phyloP scores from a whole-genome alignment of 768 basidiomycete species.

The Hortiboletus flavorubellus region DNA sequence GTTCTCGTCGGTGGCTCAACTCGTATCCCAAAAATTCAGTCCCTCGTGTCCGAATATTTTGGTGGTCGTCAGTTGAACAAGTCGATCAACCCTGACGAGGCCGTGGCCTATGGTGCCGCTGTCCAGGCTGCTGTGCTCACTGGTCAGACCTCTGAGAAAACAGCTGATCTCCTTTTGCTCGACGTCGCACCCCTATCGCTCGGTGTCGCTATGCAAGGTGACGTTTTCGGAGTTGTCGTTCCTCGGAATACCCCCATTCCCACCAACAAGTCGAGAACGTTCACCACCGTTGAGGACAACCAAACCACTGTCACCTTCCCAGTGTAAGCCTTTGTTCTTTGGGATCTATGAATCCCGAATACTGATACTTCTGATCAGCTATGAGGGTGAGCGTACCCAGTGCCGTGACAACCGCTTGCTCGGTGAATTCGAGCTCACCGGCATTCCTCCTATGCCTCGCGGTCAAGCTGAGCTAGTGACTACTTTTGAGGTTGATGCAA shows the following conservation, averaged over 20 bases:
- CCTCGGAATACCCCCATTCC: slow-evolving; percentile 99
- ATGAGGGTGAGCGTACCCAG: slow-evolving; percentile 99
- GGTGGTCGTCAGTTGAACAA: slow-evolving; percentile 98
- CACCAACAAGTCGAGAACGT: slow-evolving; percentile 97
- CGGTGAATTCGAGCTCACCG: slow-evolving; percentile 98
- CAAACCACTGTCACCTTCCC: slow-evolving; percentile 99
- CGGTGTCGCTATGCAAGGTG: slow-evolving; percentile 99
- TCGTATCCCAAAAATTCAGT: slow-evolving; percentile 99
- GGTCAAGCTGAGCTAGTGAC: slow-evolving; percentile 99
- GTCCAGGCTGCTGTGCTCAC: slow-evolving; percentile 99
- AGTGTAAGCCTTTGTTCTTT: slow-evolving; percentile 52
- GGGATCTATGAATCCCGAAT: background rate
- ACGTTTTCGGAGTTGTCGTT: slow-evolving; percentile 99
- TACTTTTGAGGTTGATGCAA: slow-evolving; percentile 99
- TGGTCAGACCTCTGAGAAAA: slow-evolving; percentile 98
- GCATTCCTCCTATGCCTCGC: slow-evolving; percentile 98
- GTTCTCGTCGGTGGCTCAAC: slow-evolving; percentile 99
- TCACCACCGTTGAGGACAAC: slow-evolving; percentile 99
- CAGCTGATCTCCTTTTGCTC: slow-evolving; percentile 95
- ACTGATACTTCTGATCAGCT: slow-evolving; percentile 41
- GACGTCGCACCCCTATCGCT: slow-evolving; percentile 98
- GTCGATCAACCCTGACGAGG: slow-evolving; percentile 99
- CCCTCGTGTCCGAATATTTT: slow-evolving; percentile 98
- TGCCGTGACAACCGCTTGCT: slow-evolving; percentile 99
- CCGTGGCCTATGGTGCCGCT: slow-evolving; percentile 99